Conservation (phyloP, 495 filamentous ascomycete species). For the Podospora pseudocomata region DNA sequence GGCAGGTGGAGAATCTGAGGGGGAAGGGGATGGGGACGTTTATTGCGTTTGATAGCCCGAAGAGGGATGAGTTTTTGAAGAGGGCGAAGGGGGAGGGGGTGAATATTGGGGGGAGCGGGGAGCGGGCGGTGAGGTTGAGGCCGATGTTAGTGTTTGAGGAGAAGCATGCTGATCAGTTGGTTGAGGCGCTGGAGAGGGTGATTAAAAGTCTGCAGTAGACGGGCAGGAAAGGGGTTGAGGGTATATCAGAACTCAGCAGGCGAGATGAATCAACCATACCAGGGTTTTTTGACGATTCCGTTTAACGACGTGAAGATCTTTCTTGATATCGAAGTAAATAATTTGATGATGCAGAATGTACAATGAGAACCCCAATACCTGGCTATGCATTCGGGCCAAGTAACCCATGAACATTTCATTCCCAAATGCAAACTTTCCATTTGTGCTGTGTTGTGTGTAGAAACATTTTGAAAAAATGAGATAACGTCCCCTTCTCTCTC, state of each 20-base stretch:
- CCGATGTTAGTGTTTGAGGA: slow-evolving; percentile 97
- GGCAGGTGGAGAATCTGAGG: slow-evolving; percentile 81
- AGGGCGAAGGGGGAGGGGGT: slow-evolving; percentile 79
- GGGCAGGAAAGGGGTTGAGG: not conserved
- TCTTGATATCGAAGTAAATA: too few species aligned
- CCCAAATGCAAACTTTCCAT: too few species aligned
- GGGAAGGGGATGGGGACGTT: slow-evolving; percentile 96
- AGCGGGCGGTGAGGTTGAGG: slow-evolving; percentile 73
- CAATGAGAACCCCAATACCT: too few species aligned
- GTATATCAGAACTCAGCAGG: not conserved
- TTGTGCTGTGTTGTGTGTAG: too few species aligned
- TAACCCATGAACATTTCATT: too few species aligned
- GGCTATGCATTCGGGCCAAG: too few species aligned
- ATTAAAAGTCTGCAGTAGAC: slow-evolving; percentile 39
- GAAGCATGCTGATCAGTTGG: slow-evolving; percentile 68
- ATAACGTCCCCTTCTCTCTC: too few species aligned
- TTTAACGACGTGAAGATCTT: too few species aligned
- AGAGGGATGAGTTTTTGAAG: slow-evolving; percentile 77
- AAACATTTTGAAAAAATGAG: too few species aligned
- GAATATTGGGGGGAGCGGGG: slow-evolving; percentile 90
- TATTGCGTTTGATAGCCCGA: slow-evolving; percentile 89
- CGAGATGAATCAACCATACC: too few species aligned
- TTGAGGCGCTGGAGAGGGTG: slow-evolving; percentile 68
- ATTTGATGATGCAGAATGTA: too few species aligned
- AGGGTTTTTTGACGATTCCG: too few species aligned